Evolutionary conservation across 768 basidiomycete species (phyloP).

Genomic region (Rhodotorula babjevae): DNA sequence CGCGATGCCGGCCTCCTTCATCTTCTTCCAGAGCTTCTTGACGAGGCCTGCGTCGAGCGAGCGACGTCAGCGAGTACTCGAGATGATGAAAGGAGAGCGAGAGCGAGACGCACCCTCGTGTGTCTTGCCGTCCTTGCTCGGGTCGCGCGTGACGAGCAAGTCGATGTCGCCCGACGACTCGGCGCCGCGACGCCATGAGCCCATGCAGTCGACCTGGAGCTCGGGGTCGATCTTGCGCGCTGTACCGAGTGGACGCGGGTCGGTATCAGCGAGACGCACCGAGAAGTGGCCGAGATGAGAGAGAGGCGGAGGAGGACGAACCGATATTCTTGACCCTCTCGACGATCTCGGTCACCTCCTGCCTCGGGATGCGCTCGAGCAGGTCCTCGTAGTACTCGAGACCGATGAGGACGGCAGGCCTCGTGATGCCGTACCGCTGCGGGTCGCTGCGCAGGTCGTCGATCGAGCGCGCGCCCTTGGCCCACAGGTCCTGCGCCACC

Average conservation of each 20-base stretch:
- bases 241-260: no score
- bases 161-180: constrained; percentile 48
- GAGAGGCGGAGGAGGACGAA: not conserved
- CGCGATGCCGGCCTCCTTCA: constrained; percentile 42
- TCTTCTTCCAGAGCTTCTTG: constrained; percentile 37
- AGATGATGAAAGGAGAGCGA: not conserved
- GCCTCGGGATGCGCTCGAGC: constrained; percentile 47
- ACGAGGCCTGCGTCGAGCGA: not conserved
- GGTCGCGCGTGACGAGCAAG: constrained; percentile 46
- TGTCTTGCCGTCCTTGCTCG: constrained; percentile 38
- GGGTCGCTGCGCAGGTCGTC: constrained; percentile 5
- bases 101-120: constrained; percentile 38
- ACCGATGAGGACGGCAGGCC: constrained; percentile 41
- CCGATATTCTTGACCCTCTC: constrained; percentile 10
- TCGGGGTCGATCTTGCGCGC: constrained; percentile 43
- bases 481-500: not conserved
- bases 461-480: constrained; percentile 4
- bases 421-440: not conserved
- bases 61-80: no score
- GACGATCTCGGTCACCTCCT: constrained; percentile 45
- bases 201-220: constrained; percentile 47
- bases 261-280: no score
- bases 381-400: constrained; percentile 48
- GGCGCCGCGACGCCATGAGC: constrained; percentile 46
- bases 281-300: no score